These are phyloP conservation scores for Moricandia moricandioides DNA, from an alignment of 345 rosid species.

Conservation along the genomic window DNA sequence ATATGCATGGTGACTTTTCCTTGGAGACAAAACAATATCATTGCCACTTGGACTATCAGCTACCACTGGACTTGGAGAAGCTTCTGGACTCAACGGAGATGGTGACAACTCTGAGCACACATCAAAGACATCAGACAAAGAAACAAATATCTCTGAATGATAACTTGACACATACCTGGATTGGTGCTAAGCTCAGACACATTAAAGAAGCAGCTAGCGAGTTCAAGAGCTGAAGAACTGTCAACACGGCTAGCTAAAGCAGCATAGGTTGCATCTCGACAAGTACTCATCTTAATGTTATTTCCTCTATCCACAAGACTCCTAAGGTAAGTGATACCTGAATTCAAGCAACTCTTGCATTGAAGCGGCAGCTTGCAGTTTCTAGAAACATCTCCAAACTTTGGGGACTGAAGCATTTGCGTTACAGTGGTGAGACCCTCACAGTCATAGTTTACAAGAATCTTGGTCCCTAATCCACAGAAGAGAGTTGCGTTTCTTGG, in stretches of 20 bases:
- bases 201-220: constrained; percentile 85
- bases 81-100: constrained; percentile 47
- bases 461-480: constrained; percentile 87
- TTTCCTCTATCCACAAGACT: constrained; percentile 54
- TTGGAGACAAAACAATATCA: constrained; percentile 37
- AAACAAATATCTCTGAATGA: background rate
- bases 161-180: constrained; percentile 41
- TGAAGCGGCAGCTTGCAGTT: constrained; percentile 62
- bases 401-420: constrained; percentile 74
- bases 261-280: constrained; percentile 86
- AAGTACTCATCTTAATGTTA: constrained; percentile 71
- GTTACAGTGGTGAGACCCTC: constrained; percentile 65
- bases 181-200: constrained; percentile 59
- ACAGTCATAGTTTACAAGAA: constrained; percentile 73
- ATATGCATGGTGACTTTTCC: constrained; percentile 49
- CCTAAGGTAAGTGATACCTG: constrained; percentile 69
- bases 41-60: constrained; percentile 76
- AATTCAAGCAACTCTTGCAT: constrained; percentile 76
- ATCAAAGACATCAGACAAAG: background rate
- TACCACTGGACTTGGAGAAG: constrained; percentile 54
- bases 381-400: constrained; percentile 53
- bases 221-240: constrained; percentile 49
- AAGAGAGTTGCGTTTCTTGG: constrained; percentile 70
- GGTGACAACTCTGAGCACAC: constrained; percentile 38
- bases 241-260: constrained; percentile 77